Conservation (phyloP, 768 basidiomycete species). For the Calocybe indica region DNA sequence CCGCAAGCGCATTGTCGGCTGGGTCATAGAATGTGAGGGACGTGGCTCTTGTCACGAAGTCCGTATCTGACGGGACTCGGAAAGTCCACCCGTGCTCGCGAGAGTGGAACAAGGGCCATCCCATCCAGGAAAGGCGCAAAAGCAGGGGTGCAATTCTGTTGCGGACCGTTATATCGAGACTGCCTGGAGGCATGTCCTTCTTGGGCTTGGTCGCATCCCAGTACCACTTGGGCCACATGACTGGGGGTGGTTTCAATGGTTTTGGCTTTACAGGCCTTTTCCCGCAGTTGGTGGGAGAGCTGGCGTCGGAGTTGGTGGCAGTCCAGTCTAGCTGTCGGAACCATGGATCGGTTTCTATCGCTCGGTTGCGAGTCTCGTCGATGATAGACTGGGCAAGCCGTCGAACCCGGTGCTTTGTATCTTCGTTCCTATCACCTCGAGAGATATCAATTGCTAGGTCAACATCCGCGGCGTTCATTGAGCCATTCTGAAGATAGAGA, state of each 20-base stretch:
- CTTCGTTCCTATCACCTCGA: constrained; percentile 29
- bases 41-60: constrained; percentile 39
- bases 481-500: constrained; percentile 35
- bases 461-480: constrained; percentile 32
- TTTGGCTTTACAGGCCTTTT: constrained; percentile 25
- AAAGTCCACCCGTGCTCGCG: constrained; percentile 90
- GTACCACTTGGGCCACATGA: constrained; percentile 96
- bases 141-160: constrained; percentile 81
- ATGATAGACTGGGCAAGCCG: constrained; percentile 33
- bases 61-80: constrained; percentile 53
- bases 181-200: constrained; percentile 59
- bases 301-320: constrained; percentile 12
- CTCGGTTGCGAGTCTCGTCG: constrained; percentile 12
- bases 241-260: constrained; percentile 35
- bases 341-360: constrained; percentile 42
- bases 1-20: constrained; percentile 53
- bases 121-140: constrained; percentile 82
- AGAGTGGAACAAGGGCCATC: constrained; percentile 79
- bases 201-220: constrained; percentile 81
- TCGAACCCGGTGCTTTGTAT: constrained; percentile 29
- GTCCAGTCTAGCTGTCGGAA: constrained; percentile 68
- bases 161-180: constrained; percentile 80
- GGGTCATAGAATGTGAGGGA: constrained; percentile 57
- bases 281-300: constrained; percentile 12
- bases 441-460: constrained; percentile 45